Percentiles rank a stretch among this genome's conserved stretches.
These are phyloP conservation scores for Aegle marmelos DNA, from an alignment of 345 rosid species.

Conservation along the genomic window DNA sequence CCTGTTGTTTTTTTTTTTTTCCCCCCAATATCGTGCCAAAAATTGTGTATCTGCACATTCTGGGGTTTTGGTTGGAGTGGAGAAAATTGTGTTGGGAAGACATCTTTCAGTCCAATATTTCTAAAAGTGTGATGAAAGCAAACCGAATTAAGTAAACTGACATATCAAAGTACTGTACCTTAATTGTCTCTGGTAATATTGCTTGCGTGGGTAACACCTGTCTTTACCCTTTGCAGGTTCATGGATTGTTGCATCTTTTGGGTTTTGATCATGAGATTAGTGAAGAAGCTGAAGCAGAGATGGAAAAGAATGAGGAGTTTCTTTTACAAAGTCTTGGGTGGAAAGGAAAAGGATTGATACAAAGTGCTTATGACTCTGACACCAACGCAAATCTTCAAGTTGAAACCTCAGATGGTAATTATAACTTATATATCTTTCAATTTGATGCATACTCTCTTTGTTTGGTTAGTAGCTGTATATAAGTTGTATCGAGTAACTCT, in stretches of 20 bases:
- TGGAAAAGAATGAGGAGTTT: constrained; percentile 84
- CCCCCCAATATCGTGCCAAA: too few relatives aligned
- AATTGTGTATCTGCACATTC: background rate
- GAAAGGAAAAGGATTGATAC: constrained; percentile 94
- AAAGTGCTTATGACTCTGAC: constrained; percentile 66
- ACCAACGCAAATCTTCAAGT: constrained; percentile 26
- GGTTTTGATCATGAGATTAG: constrained; percentile 97
- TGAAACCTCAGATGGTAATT: constrained; percentile 63
- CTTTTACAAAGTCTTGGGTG: constrained; percentile 81
- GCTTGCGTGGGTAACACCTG: background rate
- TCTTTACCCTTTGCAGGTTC: constrained; percentile 52
- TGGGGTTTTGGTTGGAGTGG: background rate
- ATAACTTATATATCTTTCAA: background rate
- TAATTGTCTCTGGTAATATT: background rate
- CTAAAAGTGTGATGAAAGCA: background rate
- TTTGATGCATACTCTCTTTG: constrained; percentile 4
- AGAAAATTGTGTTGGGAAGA: background rate
- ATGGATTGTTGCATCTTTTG: constrained; percentile 85
- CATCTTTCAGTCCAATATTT: background rate
- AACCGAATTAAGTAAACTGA: background rate
- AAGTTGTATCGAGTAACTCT: constrained; percentile 31
- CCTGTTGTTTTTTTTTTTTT: background rate
- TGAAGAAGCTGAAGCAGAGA: constrained; percentile 90
- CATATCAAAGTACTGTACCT: background rate
- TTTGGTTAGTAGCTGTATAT: constrained; percentile 4